Base-by-base conservation (phyloP, 176 grass and related monocot species). In the Carex myosuroides region DNA sequence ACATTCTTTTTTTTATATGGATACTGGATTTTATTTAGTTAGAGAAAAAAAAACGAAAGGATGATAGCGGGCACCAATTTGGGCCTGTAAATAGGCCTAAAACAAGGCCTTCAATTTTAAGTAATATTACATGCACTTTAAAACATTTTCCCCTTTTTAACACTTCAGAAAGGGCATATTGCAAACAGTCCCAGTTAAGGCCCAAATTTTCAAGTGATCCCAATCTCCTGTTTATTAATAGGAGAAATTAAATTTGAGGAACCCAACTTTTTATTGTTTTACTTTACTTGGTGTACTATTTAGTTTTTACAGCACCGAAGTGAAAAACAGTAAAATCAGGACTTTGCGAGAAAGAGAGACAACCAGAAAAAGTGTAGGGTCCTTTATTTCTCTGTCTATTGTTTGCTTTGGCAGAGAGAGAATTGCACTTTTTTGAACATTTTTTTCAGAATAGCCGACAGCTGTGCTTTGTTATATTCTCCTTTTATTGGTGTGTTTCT, bases 381-480 rank as follows among this genome's bases (percentile, higher is more conserved):
- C 62, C 80, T 64, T 41, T 52, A 29, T 75, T 75, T 52, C 62
- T 24, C 33, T 82, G 20, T 7, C 59, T 64, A 48, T 82, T 32
- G 18, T 65, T 44, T 42, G 42, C 39, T 82, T 64, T 82, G 80
- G 12, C 58, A 46, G 37, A 66, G 60, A 81, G 57, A 81, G 54
- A 21, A 61, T 81, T 60, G 58, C 78, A 61, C 78, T 62, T 42
- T 67, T 4, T 29, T 64, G 35, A 63, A 63, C 61, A 82, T 46
- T 82, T 64, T 53, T 21, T 5, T 82, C 42, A 50, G 37, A 68
- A 32, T 53, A 83, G 60, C 80, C 18, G 80, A 83, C 80, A 83
- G 32, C 42, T 26, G 24, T 83, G 60, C 63, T 52, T 81, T 81
- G 55, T 83, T 29, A 67, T 46, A 67, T 63, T 63, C 57, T 22